Evolutionary conservation across 2,329 filamentous ascomycete species (phyloP).

Genomic region (Neonectria coccinea): DNA sequence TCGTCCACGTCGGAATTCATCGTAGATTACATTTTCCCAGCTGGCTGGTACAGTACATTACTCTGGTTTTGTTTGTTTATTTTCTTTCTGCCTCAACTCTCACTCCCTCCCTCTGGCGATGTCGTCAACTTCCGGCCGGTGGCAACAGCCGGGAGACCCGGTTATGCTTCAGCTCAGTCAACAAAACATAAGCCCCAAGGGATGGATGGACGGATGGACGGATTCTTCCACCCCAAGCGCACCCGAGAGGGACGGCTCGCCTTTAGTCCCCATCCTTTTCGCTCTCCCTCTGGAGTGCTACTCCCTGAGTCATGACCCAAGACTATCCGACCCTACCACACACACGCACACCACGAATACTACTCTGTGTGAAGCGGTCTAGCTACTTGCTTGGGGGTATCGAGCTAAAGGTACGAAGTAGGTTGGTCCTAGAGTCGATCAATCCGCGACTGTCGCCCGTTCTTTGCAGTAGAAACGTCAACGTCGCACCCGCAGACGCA

Average conservation of each 20-base stretch:
- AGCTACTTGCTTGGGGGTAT: neutral
- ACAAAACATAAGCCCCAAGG: constrained; percentile 21
- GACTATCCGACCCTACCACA: neutral
- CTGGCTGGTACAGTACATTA: neutral
- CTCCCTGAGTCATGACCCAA: constrained; percentile 22
- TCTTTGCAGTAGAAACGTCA: constrained; percentile 11
- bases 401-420: constrained; percentile 4
- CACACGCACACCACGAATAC: neutral
- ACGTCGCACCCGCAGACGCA: constrained; percentile 7
- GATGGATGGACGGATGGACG: neutral
- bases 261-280: neutral
- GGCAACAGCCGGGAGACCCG: constrained; percentile 22
- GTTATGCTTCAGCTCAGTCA: constrained; percentile 12
- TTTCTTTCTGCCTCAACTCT: neutral
- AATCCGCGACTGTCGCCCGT: neutral
- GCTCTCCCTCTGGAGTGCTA: neutral
- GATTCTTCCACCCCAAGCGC: constrained; percentile 1
- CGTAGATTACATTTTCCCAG: constrained; percentile 22
- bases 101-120: constrained; percentile 3
- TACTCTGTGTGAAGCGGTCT: neutral
- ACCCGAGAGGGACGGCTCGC: constrained; percentile 26
- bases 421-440: neutral
- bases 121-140: constrained; percentile 22
- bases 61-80: constrained; percentile 10
- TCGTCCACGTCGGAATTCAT: constrained; percentile 18